Conservation (phyloP, 2,329 filamentous ascomycete species). For the Lachnellula cervina region DNA sequence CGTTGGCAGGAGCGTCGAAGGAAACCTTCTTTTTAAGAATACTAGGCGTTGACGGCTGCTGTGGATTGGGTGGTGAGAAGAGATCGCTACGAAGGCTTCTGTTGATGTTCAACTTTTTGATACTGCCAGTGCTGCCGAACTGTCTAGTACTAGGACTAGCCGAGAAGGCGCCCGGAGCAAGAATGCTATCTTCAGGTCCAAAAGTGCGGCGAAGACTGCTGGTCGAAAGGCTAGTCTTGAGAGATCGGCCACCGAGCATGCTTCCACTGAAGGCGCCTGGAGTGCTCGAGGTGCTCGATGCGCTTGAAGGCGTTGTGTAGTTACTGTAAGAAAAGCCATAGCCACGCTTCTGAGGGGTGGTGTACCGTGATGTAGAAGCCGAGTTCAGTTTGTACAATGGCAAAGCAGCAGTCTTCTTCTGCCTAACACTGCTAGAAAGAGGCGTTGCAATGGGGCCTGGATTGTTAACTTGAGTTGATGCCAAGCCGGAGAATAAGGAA, state of each 20-base stretch:
- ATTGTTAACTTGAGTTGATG: conserved; percentile 57
- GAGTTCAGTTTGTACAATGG: conserved; percentile 87
- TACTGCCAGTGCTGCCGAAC: conserved; percentile 62
- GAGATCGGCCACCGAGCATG: conserved; percentile 57
- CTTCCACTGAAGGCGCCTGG: conserved; percentile 64
- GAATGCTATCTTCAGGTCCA: conserved; percentile 77
- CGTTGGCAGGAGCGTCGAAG: conserved; percentile 66
- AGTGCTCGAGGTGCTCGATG: conserved; percentile 61
- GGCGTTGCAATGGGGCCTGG: conserved; percentile 91
- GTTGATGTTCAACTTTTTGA: conserved; percentile 93
- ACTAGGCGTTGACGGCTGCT: conserved; percentile 36
- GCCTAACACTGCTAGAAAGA: conserved; percentile 65
- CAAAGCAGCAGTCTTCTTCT: conserved; percentile 72
- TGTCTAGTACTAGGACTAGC: conserved; percentile 58
- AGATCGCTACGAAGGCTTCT: conserved; percentile 73
- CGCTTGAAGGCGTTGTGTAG: conserved; percentile 75
- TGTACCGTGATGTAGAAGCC: conserved; percentile 69
- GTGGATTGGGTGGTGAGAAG: conserved; percentile 51
- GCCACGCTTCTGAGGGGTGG: conserved; percentile 79
- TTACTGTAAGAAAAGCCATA: conserved; percentile 93
- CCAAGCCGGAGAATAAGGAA: conserved; percentile 75
- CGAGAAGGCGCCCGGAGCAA: conserved; percentile 81
- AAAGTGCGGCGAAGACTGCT: conserved; percentile 81
- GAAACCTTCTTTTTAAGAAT: conserved; percentile 79
- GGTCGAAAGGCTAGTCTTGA: conserved; percentile 84